A percentile compares a stretch with the other conserved stretches of the same genome.
phyloP scores from a whole-genome alignment of 768 basidiomycete genomes.

The Collybiopsis confluens region DNA sequence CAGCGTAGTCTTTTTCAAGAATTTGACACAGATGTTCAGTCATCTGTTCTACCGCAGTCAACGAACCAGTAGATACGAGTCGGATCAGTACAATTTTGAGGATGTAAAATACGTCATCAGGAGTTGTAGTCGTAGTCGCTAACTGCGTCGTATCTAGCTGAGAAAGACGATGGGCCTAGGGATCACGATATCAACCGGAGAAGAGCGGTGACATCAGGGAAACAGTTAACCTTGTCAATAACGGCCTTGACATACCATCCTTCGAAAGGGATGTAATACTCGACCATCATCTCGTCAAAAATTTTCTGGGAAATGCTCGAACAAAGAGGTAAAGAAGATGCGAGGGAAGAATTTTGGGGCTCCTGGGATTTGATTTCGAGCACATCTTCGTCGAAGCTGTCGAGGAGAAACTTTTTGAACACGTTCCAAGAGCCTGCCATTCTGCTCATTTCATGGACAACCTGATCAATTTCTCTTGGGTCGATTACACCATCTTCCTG shows the following conservation, averaged over 20 bases:
- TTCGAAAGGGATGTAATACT: slow-evolving; percentile 87
- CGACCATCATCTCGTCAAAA: slow-evolving; percentile 63
- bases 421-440: slow-evolving; percentile 92
- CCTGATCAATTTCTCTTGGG: slow-evolving; percentile 87
- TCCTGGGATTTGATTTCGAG: not conserved
- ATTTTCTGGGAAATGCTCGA: slow-evolving; percentile 49
- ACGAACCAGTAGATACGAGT: slow-evolving; percentile 72
- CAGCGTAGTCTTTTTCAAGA: slow-evolving; percentile 80
- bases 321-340: slow-evolving; percentile 25
- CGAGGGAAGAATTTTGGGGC: not conserved
- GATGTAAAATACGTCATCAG: slow-evolving; percentile 96
- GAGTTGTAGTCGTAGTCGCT: slow-evolving; percentile 68
- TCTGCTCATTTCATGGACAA: slow-evolving; percentile 81
- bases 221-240: slow-evolving; percentile 88
- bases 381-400: slow-evolving; percentile 58
- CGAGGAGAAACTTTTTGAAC: slow-evolving; percentile 82
- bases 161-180: slow-evolving; percentile 84
- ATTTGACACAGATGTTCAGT: slow-evolving; percentile 63
- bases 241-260: slow-evolving; percentile 85
- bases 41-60: slow-evolving; percentile 52
- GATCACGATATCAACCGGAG: no score
- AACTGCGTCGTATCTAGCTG: slow-evolving; percentile 61
- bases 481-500: slow-evolving; percentile 62
- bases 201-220: no score
- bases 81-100: slow-evolving; percentile 80